These are phyloP conservation scores for Beta lomatogona DNA, from an alignment of 179 eudicot genomes.

Conservation along the genomic window DNA sequence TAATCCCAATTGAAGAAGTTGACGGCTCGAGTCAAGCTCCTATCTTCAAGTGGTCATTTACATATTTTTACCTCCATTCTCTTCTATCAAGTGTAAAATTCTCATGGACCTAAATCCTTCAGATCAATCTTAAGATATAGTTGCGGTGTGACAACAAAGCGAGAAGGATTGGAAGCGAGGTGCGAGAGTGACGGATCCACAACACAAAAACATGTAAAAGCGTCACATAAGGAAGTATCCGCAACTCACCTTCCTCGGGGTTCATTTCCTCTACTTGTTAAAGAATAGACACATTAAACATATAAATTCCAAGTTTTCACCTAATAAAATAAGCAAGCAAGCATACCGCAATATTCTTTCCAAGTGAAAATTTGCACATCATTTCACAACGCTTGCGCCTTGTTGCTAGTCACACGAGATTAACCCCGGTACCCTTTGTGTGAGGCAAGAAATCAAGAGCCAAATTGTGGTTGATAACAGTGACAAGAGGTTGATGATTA, in stretches of 20 bases:
- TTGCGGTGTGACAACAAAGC: slow-evolving; percentile 92
- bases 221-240: slow-evolving; percentile 85
- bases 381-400: slow-evolving; percentile 95
- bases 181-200: slow-evolving; percentile 93
- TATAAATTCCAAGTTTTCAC: slow-evolving; percentile 18
- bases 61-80: too few species aligned
- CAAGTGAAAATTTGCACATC: slow-evolving; percentile 92
- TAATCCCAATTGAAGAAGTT: too few species aligned
- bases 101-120: too few species aligned
- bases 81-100: too few species aligned
- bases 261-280: slow-evolving; percentile 74
- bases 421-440: slow-evolving; percentile 84
- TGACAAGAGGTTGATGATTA: slow-evolving; percentile 79
- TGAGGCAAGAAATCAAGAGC: slow-evolving; percentile 96
- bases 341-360: slow-evolving; percentile 86
- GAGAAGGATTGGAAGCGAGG: slow-evolving; percentile 98
- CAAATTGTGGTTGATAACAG: slow-evolving; percentile 81
- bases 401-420: slow-evolving; percentile 76
- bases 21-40: too few species aligned
- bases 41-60: too few species aligned
- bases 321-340: slow-evolving; percentile 7
- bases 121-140: slow-evolving; percentile 64
- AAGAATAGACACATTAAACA: slow-evolving; percentile 15
- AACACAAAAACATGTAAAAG: slow-evolving; percentile 85
- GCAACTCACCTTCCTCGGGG: slow-evolving; percentile 66